Evolutionary conservation across 2,329 filamentous ascomycete species (phyloP).

Genomic region (Immersiporthe knoxdaviesiana): DNA sequence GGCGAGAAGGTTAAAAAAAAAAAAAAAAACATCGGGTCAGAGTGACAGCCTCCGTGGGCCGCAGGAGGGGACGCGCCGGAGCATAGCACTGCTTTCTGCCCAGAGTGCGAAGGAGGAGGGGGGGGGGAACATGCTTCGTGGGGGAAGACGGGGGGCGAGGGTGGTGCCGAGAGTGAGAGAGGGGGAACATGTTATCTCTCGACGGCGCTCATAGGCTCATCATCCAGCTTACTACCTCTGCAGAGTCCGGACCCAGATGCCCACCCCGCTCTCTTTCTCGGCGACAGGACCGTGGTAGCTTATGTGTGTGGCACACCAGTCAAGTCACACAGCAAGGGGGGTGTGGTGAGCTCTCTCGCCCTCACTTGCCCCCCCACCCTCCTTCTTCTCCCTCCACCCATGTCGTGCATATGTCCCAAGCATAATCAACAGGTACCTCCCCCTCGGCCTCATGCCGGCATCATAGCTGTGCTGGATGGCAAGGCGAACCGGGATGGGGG

Average conservation of each 20-base stretch:
- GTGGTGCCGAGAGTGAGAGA: neutral
- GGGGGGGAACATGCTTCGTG: neutral
- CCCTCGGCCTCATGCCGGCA: slow-evolving; percentile 3
- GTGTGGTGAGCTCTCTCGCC: no score
- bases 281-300: neutral
- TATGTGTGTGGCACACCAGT: neutral
- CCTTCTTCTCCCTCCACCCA: no score
- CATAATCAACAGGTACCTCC: neutral
- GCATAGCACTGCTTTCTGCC: neutral
- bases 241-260: neutral
- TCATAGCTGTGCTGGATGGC: neutral
- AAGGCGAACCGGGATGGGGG: neutral
- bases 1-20: no score
- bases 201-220: neutral
- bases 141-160: slow-evolving; percentile 2
- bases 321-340: neutral
- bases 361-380: no score
- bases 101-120: neutral
- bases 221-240: neutral
- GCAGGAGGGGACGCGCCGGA: neutral
- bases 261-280: slow-evolving; percentile 2
- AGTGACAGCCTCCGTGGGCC: neutral
- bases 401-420: slow-evolving; percentile 15
- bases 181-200: neutral
- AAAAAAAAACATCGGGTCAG: neutral